These are phyloP conservation scores for Pleurotus pulmonarius DNA, from an alignment of 768 basidiomycete genomes.

Conservation along the genomic window DNA sequence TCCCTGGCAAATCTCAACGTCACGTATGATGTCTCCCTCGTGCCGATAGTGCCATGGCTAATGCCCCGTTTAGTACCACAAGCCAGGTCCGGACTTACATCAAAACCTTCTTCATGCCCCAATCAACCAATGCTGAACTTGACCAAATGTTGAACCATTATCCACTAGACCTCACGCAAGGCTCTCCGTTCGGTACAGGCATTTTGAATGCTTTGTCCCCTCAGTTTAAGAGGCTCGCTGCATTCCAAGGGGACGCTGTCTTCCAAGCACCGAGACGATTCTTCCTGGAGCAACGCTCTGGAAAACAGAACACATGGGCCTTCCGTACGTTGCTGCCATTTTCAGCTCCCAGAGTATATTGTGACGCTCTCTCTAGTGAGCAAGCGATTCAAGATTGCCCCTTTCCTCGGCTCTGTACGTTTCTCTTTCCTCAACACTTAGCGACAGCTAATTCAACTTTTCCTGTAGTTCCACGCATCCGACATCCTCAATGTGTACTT, in stretches of 20 bases:
- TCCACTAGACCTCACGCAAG: constrained; percentile 7
- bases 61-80: constrained; percentile 12
- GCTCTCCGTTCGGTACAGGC: constrained; percentile 16
- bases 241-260: constrained; percentile 11
- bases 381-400: background rate
- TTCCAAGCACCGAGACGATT: constrained; percentile 4
- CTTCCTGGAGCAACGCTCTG: background rate
- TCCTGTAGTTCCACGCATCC: background rate
- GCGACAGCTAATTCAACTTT: background rate
- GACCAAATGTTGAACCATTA: constrained; percentile 10
- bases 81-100: constrained; percentile 24
- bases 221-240: constrained; percentile 18
- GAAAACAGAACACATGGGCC: background rate
- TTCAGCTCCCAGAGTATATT: background rate
- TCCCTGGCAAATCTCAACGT: constrained; percentile 24
- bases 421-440: background rate
- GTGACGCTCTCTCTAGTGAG: background rate
- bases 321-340: background rate
- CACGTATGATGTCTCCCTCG: constrained; percentile 16
- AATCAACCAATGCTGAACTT: constrained; percentile 12
- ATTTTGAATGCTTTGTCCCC: constrained; percentile 7
- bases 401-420: background rate
- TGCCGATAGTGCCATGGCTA: background rate
- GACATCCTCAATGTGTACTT: constrained; percentile 14
- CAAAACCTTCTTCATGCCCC: constrained; percentile 20